Evolutionary conservation across 2,329 filamentous ascomycete species (phyloP).

Genomic region (Fusarium sp.): DNA sequence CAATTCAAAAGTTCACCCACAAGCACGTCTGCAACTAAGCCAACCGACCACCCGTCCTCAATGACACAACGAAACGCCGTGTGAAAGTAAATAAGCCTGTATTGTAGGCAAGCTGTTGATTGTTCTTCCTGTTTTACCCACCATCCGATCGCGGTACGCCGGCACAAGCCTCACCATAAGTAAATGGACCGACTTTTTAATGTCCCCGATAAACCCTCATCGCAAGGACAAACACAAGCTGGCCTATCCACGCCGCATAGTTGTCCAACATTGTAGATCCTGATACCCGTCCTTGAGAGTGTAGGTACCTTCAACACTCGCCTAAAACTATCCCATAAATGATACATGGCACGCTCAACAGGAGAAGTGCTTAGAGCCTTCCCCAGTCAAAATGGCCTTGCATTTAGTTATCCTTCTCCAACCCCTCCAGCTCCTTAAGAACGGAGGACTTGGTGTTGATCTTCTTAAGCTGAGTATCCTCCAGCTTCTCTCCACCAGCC

Average conservation of each 20-base stretch:
- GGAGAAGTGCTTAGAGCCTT: conserved; percentile 11
- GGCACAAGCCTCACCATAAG: conserved; percentile 18
- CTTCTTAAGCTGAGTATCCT: conserved; percentile 99
- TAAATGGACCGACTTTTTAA: conserved; percentile 35
- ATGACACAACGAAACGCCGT: background rate
- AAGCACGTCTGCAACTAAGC: background rate
- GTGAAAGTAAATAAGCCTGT: background rate
- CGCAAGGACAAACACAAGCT: conserved; percentile 19
- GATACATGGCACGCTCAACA: conserved; percentile 13
- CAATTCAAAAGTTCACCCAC: background rate
- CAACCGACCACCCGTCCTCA: background rate
- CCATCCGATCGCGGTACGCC: conserved; percentile 25
- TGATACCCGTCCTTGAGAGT: conserved; percentile 16
- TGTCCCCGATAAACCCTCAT: conserved; percentile 17
- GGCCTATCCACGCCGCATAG: conserved; percentile 29
- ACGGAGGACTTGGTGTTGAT: conserved; percentile 90
- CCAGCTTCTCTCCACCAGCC: conserved; percentile 93
- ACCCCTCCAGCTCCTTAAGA: conserved; percentile 80
- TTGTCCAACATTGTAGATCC: conserved; percentile 37
- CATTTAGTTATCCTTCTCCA: conserved; percentile 54
- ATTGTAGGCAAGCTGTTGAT: conserved; percentile 4
- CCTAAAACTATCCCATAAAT: conserved; percentile 1
- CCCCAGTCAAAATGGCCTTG: background rate
- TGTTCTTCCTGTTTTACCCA: conserved; percentile 20
- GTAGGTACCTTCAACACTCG: conserved; percentile 21